Conservation (phyloP, 768 basidiomycete genomes). For the Thelephora aurantiotincta region DNA sequence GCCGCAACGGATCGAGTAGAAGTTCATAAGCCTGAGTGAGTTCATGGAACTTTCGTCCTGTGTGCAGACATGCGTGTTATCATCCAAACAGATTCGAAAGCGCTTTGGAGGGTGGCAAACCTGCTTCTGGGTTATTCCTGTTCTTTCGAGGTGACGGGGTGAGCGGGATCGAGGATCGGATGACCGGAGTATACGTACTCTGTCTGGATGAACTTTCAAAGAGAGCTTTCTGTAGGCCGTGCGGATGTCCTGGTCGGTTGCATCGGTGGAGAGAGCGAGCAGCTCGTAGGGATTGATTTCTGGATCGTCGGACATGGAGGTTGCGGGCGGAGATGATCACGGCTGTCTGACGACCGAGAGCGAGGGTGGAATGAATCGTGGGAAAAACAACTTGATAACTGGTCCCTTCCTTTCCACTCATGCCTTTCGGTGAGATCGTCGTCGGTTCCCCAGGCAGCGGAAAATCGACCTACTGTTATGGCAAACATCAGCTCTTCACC, state of each 20-base stretch:
- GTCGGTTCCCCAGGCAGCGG: slow-evolving; percentile 79
- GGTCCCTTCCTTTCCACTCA: slow-evolving; percentile 13
- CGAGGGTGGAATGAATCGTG: too few species aligned
- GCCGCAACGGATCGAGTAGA: slow-evolving; percentile 65
- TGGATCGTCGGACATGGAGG: slow-evolving; percentile 23
- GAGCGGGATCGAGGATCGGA: background rate
- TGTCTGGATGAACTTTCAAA: slow-evolving; percentile 78
- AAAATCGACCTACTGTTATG: slow-evolving; percentile 81
- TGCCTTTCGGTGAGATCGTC: slow-evolving; percentile 85
- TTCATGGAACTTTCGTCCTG: slow-evolving; percentile 72
- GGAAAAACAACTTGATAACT: too few species aligned
- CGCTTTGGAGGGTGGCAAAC: slow-evolving; percentile 18
- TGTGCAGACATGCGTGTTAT: background rate
- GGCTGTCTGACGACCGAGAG: too few species aligned
- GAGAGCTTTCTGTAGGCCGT: slow-evolving; percentile 71
- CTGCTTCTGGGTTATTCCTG: slow-evolving; percentile 68
- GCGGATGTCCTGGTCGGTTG: slow-evolving; percentile 65
- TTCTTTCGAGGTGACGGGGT: slow-evolving; percentile 30
- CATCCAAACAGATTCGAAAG: background rate
- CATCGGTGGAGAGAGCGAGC: slow-evolving; percentile 42
- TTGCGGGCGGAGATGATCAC: background rate
- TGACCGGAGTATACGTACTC: slow-evolving; percentile 31
- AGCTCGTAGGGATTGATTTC: slow-evolving; percentile 67
- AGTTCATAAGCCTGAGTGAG: slow-evolving; percentile 72
- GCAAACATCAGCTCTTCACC: slow-evolving; percentile 79